phyloP scores from a whole-genome alignment of 73 alveolate species.

The Paramecium tetraurelia region DNA sequence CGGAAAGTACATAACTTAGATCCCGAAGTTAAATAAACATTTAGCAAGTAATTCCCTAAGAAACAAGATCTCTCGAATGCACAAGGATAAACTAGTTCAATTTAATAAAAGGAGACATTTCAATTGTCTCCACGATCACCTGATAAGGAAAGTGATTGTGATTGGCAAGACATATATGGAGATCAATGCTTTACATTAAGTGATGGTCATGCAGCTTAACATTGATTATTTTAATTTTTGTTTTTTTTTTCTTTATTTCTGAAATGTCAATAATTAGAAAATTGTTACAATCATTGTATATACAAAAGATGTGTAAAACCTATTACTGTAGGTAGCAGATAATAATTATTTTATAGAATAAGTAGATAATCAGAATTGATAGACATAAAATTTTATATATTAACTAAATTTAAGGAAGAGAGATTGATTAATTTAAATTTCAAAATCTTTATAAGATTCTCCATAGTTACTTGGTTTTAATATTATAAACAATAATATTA shows the following conservation, averaged over 20 bases:
- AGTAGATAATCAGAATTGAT: neutral
- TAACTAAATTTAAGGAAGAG: conserved; percentile 7
- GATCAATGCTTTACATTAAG: conserved; percentile 15
- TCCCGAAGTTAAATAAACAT: conserved; percentile 11
- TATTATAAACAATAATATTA: neutral
- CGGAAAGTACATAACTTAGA: conserved; percentile 18
- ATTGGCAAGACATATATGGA: conserved; percentile 18
- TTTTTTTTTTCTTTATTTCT: neutral
- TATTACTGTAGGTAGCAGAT: neutral
- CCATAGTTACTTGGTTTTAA: neutral
- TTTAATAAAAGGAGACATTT: conserved; percentile 25
- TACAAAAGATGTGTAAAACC: neutral
- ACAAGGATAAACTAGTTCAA: conserved; percentile 30
- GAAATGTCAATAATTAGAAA: neutral
- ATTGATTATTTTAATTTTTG: neutral
- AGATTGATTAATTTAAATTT: neutral
- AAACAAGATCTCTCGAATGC: neutral
- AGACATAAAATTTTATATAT: neutral
- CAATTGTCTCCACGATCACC: neutral
- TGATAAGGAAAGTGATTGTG: conserved; percentile 17
- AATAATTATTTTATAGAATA: neutral
- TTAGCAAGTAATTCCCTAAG: neutral
- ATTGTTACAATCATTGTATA: neutral
- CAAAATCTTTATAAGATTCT: neutral
- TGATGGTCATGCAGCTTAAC: conserved; percentile 21